Evolutionary conservation across 306 rosid genomes (phyloP), one percentile per base, ranked within the genome.

Genomic region (Fragaria ananassa): DNA sequence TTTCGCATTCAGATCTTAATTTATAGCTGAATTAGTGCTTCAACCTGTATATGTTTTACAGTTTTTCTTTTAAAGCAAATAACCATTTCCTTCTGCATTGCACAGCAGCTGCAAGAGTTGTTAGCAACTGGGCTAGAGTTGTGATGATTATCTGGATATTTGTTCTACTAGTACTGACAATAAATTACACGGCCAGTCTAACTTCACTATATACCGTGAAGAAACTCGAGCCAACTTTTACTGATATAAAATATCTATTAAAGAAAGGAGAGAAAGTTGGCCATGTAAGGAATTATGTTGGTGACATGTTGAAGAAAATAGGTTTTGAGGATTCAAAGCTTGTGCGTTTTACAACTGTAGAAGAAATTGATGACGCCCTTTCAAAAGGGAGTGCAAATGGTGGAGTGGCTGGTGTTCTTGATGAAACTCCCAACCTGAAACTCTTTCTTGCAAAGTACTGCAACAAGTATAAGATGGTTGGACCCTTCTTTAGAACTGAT

Each of bases 101-200:
- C 41, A 39, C 85, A 90, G 93, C 86, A 92, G 93, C 82, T 72
- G 93, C 90, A 69, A 71, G 13, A 74, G 85, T 87, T 7, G 37
- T 80, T 19, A 90, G 90, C 70, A 87, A 86, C 76, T 84, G 77
- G 83, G 80, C 87, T 1, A 88, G 89, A 76, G 54, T 85, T 54
- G 93, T 90, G 76, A 86, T 93, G 72, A 74, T 79, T 6, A 8
- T 63, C 10, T 63, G 68, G 68, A 63, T 63, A 8, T 63, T 63
- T 63, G 44, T 63, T 63, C 11, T 63, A 15, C 21, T 62, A 34
- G 68, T 92, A 58, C 53, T 90, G 18, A 84, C 89, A 54, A 90
- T 88, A 72, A 90, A 96, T 39, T 92, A 90, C 80, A 92, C 93
- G 4, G 91, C 96, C 0, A 90, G 93, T 78, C 75, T 93, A 54